phyloP scores from a whole-genome alignment of 176 grass and related monocot species.

The Hordeum marinum region DNA sequence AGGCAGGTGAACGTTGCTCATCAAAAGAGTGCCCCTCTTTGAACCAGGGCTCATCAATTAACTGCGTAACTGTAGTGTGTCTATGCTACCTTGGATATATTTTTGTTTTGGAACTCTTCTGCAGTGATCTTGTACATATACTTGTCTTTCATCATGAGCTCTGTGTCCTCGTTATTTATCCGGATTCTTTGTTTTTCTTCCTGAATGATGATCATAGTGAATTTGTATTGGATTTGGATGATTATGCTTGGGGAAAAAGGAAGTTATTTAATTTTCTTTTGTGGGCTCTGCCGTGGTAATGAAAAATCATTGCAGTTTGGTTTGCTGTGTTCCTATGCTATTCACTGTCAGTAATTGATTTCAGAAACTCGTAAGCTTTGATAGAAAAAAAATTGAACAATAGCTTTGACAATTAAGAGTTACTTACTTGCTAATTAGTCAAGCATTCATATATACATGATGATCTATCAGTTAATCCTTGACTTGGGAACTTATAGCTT shows the following conservation, averaged over 20 bases:
- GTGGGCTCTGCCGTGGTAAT: background rate
- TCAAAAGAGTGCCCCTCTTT: no score
- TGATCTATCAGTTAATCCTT: no score
- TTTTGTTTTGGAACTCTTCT: background rate
- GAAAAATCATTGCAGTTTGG: no score
- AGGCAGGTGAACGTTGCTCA: background rate
- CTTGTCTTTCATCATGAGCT: background rate
- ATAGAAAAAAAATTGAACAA: no score
- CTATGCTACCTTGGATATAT: background rate
- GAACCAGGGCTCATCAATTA: background rate
- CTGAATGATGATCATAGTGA: background rate
- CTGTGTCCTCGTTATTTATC: background rate
- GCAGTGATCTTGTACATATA: background rate
- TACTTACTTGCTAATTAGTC: no score
- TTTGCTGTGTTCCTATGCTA: no score
- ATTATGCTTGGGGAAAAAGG: background rate
- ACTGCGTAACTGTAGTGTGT: background rate
- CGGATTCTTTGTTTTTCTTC: background rate
- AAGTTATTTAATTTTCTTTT: background rate
- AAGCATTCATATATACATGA: no score
- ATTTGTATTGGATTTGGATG: background rate
- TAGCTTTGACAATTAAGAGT: no score
- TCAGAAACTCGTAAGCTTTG: no score
- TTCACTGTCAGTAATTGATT: no score
- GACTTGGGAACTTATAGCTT: no score